phyloP scores from a whole-genome alignment of 2,329 filamentous ascomycete genomes.

The Paecilomyces sp. region DNA sequence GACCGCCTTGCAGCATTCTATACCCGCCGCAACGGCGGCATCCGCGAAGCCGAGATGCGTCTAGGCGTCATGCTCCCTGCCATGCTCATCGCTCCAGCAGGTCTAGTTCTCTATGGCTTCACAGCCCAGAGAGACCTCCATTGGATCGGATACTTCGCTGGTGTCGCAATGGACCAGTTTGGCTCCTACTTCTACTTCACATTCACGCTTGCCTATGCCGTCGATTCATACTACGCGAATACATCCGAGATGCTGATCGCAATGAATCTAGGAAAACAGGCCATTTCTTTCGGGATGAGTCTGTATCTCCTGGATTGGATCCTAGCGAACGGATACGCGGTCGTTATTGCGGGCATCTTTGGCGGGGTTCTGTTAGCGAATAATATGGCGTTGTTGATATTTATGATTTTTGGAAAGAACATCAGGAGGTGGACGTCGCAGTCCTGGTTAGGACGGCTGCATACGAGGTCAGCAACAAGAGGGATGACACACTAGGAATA shows the following conservation, averaged over 20 bases:
- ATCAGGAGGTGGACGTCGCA: conserved; percentile 40
- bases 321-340: conserved; percentile 40
- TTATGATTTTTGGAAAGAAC: conserved; percentile 46
- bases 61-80: conserved; percentile 25
- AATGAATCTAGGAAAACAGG: conserved; percentile 53
- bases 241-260: conserved; percentile 58
- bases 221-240: conserved; percentile 53
- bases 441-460: conserved; percentile 44
- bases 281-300: conserved; percentile 48
- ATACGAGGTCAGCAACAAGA: conserved; percentile 28
- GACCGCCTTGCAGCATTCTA: conserved; percentile 31
- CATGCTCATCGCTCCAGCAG: conserved; percentile 22
- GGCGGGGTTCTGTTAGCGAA: conserved; percentile 43
- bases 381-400: conserved; percentile 43
- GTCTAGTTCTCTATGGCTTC: conserved; percentile 24
- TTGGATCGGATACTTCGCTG: conserved; percentile 41
- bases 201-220: conserved; percentile 54
- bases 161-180: conserved; percentile 44
- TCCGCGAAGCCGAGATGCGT: conserved; percentile 37
- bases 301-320: conserved; percentile 48
- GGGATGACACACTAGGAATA: conserved; percentile 21
- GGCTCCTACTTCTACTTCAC: conserved; percentile 50
- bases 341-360: conserved; percentile 47
- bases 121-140: conserved; percentile 23
- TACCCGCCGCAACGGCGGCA: conserved; percentile 29